phyloP scores from a whole-genome alignment of 345 rosid species.

The Alliaria petiolata region DNA sequence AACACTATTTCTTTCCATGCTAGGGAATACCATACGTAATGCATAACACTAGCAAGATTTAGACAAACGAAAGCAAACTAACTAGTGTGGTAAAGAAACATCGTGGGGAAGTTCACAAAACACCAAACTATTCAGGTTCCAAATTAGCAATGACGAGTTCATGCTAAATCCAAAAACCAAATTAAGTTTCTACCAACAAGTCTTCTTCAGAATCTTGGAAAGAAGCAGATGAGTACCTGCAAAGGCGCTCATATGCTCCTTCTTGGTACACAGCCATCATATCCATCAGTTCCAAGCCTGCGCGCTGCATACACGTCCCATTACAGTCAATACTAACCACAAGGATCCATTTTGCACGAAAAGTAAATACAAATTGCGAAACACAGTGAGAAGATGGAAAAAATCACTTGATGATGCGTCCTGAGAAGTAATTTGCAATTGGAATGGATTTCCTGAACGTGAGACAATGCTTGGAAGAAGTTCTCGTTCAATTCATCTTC shows the following conservation, averaged over 20 bases:
- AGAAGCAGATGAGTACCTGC: conserved; percentile 56
- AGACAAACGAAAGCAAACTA: background rate
- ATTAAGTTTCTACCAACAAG: background rate
- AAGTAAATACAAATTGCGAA: background rate
- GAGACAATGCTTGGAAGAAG: conserved; percentile 92
- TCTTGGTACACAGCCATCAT: conserved; percentile 99
- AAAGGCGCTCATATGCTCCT: conserved; percentile 97
- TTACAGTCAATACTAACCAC: conserved; percentile 3
- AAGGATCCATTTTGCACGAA: background rate
- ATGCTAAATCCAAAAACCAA: background rate
- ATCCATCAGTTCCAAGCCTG: conserved; percentile 98
- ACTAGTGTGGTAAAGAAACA: background rate
- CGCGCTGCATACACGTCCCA: conserved; percentile 58
- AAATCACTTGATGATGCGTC: conserved; percentile 89
- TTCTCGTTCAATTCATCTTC: conserved; percentile 77
- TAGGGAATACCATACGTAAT: background rate
- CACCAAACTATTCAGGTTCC: background rate
- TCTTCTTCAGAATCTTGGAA: background rate
- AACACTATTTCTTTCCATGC: background rate
- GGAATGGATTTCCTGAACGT: conserved; percentile 93
- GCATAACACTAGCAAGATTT: background rate
- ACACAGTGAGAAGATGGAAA: background rate
- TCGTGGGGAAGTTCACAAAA: background rate
- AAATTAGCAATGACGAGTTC: background rate
- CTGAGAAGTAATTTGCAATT: conserved; percentile 91